Evolutionary conservation across 2,329 filamentous ascomycete genomes (phyloP), one percentile per base, ranked within the genome.

Genomic region (Didymellaceae sp.): DNA sequence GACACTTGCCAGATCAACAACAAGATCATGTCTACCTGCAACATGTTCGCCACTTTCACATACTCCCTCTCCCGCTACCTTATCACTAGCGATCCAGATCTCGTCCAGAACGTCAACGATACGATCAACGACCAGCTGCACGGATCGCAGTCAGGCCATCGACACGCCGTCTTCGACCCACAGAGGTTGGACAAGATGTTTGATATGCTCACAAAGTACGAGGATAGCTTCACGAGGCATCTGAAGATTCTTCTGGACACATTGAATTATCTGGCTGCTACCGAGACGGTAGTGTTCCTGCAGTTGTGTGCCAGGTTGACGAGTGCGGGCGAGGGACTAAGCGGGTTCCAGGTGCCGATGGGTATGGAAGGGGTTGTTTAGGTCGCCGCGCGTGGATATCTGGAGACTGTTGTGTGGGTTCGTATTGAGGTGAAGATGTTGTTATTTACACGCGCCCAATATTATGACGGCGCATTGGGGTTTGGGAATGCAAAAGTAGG

Each of bases 181-280:
- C 74, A 77, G 1, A 81, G 84, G 26, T 81, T 96, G 25, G 83
- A 82, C 52, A 91, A 93, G 66, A 81, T 97, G 45, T 88, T 90
- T 55, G 92, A 96, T 58, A 91, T 92, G 52, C 84, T 99, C 53
- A 85, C 86, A 67, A 91, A 93, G 75, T 97, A 95, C 78, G 94
- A 99, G 73, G 86, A 87, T 58, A 95, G 96, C 68, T 99, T 99
- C 71, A 89, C 88, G 49, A 80, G 91, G 37, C 93, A 97, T 74
- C 76, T 99, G 63, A 92, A 96, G 77, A 96, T 97, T 60, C 75
- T 99, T 64, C 85, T 97, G 28, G 94, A 97, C 70, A 93, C 91
- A 54, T 80, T 99, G 56, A 97, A 99, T 65, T 96, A 97, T 74
- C 95, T 97, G 64, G 94, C 94, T 2, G 94, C 94, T 0, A 97